phyloP scores from a whole-genome alignment of 73 alveolate genomes.

The Tetrahymena elliotti region DNA sequence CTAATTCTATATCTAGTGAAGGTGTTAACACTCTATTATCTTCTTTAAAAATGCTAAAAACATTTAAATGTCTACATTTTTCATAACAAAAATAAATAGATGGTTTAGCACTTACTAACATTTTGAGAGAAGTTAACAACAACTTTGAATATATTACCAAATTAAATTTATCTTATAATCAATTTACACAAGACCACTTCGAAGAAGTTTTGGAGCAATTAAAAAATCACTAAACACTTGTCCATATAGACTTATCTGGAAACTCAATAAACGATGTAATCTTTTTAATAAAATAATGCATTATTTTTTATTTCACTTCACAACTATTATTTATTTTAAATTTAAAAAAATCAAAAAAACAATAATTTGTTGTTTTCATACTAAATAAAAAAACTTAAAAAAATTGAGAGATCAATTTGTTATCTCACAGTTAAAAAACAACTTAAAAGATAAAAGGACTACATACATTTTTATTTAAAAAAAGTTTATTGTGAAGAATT shows the following conservation, averaged over 20 bases:
- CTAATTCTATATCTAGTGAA: neutral
- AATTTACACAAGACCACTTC: neutral
- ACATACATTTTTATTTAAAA: too few relatives aligned
- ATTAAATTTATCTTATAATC: neutral
- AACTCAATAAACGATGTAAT: neutral
- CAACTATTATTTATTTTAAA: too few relatives aligned
- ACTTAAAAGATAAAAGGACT: too few relatives aligned
- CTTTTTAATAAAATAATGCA: too few relatives aligned
- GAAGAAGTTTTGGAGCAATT: neutral
- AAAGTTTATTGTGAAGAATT: too few relatives aligned
- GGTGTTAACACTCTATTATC: neutral
- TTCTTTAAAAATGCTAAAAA: neutral
- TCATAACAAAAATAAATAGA: neutral
- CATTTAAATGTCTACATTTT: neutral
- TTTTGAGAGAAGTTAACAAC: neutral
- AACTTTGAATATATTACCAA: neutral
- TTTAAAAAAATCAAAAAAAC: too few relatives aligned
- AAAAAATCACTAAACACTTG: neutral
- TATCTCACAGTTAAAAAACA: too few relatives aligned
- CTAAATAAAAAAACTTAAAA: too few relatives aligned
- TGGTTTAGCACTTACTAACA: neutral
- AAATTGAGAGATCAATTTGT: too few relatives aligned
- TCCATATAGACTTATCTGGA: neutral
- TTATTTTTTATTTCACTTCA: too few relatives aligned
- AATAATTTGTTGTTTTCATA: too few relatives aligned